Evolutionary conservation across 2,329 filamentous ascomycete species (phyloP).

Genomic region (Oidium heveae): DNA sequence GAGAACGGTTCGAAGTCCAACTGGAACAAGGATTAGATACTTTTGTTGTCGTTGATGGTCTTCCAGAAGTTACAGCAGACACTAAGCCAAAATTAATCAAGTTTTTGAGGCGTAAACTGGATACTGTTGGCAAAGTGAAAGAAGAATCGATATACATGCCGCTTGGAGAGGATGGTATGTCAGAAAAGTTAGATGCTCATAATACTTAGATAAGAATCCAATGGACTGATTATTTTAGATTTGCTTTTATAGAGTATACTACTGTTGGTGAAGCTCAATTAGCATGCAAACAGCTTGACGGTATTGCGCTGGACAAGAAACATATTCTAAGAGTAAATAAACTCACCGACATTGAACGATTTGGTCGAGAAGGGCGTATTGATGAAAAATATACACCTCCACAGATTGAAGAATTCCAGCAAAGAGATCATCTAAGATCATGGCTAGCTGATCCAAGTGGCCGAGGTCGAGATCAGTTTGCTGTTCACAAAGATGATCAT

Average conservation of each 20-base stretch:
- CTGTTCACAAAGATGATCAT: slow-evolving; percentile 74
- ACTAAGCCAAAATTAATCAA: slow-evolving; percentile 88
- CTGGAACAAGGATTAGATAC: slow-evolving; percentile 89
- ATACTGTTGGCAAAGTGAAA: slow-evolving; percentile 55
- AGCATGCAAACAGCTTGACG: slow-evolving; percentile 71
- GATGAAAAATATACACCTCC: slow-evolving; percentile 76
- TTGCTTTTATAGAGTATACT: slow-evolving; percentile 91
- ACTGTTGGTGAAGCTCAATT: slow-evolving; percentile 72
- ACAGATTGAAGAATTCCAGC: slow-evolving; percentile 57
- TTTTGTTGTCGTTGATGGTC: slow-evolving; percentile 87
- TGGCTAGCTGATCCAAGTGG: slow-evolving; percentile 62
- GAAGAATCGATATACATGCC: slow-evolving; percentile 90
- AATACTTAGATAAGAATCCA: background rate
- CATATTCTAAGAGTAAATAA: slow-evolving; percentile 94
- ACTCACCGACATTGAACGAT: slow-evolving; percentile 90
- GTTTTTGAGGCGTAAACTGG: slow-evolving; percentile 84
- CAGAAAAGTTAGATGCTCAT: slow-evolving; percentile 41
- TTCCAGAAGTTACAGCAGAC: slow-evolving; percentile 70
- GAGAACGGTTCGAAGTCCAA: slow-evolving; percentile 85
- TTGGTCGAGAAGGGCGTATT: slow-evolving; percentile 75
- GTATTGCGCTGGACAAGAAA: slow-evolving; percentile 79
- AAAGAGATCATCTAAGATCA: slow-evolving; percentile 85
- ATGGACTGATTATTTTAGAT: slow-evolving; percentile 25
- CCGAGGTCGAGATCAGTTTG: slow-evolving; percentile 81
- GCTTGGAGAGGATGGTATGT: slow-evolving; percentile 63